Percentiles rank a stretch among this genome's conserved stretches.
phyloP scores from a whole-genome alignment of 75 land plant species.

The Pinus taeda region DNA sequence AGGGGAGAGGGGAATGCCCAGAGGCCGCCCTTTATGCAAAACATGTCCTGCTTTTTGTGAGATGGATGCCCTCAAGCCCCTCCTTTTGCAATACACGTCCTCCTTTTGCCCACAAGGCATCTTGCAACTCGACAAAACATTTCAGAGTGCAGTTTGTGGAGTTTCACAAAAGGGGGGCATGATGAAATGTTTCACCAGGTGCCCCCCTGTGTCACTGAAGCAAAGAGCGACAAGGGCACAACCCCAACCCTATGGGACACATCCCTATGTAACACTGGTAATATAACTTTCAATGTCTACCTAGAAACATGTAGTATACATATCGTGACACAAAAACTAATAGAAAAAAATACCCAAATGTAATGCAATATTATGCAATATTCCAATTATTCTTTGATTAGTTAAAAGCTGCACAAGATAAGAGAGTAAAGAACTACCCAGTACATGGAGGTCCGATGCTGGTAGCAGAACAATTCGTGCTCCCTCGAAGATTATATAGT shows the following conservation, averaged over 20 bases:
- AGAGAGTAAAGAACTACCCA: conserved; percentile 32
- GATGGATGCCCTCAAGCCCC: too few species aligned
- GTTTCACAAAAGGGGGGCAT: too few species aligned
- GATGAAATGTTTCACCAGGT: too few species aligned
- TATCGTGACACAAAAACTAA: background rate
- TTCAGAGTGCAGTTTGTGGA: too few species aligned
- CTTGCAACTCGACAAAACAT: too few species aligned
- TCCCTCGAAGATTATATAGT: conserved; percentile 47
- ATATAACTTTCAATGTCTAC: background rate
- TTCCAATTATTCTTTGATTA: background rate
- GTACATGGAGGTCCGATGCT: conserved; percentile 76
- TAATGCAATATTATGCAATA: background rate
- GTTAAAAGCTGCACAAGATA: background rate
- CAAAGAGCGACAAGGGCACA: too few species aligned
- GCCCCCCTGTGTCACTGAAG: too few species aligned
- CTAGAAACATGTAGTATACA: background rate
- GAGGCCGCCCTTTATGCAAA: too few species aligned
- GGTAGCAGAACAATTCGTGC: conserved; percentile 33
- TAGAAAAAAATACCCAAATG: conserved; percentile 9
- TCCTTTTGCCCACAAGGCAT: too few species aligned
- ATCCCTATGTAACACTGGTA: background rate
- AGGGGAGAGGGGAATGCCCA: too few species aligned
- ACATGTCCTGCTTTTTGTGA: too few species aligned
- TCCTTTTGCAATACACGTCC: too few species aligned
- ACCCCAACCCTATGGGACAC: background rate